Evolutionary conservation across 768 basidiomycete species (phyloP).

Genomic region (Auricularia cornea): DNA sequence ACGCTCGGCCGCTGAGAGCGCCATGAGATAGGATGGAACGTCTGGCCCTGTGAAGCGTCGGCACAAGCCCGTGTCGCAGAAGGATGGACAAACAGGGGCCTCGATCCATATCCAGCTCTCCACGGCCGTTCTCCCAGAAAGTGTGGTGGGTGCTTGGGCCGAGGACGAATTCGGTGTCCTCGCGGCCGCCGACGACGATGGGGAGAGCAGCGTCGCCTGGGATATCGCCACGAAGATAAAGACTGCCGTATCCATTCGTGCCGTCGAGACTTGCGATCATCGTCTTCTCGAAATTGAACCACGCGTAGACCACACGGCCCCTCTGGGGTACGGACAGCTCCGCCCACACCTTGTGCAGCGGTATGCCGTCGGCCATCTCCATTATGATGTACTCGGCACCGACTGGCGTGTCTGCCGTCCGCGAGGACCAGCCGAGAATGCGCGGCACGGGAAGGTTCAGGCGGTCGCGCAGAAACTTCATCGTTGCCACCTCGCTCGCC

Average conservation of each 20-base stretch:
- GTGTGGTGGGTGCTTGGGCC: background rate
- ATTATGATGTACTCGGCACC: conserved; percentile 39
- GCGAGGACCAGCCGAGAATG: conserved; percentile 33
- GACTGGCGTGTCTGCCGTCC: conserved; percentile 24
- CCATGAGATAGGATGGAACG: background rate
- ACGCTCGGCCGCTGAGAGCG: background rate
- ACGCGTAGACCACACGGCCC: background rate
- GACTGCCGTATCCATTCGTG: background rate
- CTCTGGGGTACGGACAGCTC: background rate
- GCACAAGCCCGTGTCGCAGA: background rate
- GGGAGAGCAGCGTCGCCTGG: background rate
- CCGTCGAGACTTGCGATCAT: background rate
- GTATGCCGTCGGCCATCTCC: conserved; percentile 27
- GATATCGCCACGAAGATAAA: background rate
- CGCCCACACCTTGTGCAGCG: conserved; percentile 13
- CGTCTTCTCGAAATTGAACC: background rate
- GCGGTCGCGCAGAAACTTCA: conserved; percentile 30
- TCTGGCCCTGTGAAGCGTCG: background rate
- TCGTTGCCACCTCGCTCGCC: conserved; percentile 41
- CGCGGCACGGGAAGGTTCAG: conserved; percentile 34
- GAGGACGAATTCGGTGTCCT: background rate
- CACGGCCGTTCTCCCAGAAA: background rate
- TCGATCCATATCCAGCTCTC: background rate
- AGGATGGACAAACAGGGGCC: background rate
- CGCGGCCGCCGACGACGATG: background rate